Conservation (phyloP, 352 stramenopile genomes). For the Pythium myriotylum region DNA sequence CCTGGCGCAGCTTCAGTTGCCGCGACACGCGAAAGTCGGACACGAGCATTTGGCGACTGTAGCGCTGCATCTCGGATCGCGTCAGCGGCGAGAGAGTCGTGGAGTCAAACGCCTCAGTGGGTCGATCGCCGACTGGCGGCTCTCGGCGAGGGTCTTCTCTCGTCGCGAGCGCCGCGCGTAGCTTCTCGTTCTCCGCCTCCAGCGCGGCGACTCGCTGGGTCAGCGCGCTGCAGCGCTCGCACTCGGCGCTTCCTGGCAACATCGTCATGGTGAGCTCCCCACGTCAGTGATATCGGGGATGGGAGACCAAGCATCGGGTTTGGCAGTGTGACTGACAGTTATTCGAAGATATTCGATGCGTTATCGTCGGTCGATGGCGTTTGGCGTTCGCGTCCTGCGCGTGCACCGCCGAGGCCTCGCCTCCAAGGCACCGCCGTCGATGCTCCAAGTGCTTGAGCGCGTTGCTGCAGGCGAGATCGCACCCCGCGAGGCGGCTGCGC, state of each 20-base stretch:
- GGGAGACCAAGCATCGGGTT: conserved; percentile 12
- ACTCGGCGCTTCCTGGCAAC: conserved; percentile 7
- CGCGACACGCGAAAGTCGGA: conserved; percentile 87
- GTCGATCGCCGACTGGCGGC: background rate
- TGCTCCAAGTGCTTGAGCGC: conserved; percentile 52
- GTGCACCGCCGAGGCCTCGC: no score
- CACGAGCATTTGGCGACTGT: conserved; percentile 95
- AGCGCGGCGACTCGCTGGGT: conserved; percentile 30
- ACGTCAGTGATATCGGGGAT: background rate
- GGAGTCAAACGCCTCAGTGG: background rate
- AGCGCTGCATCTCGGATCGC: conserved; percentile 74
- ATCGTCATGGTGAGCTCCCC: conserved; percentile 12
- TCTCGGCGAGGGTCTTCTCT: background rate
- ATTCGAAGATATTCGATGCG: no score
- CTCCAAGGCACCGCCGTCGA: conserved; percentile 20
- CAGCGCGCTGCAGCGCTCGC: conserved; percentile 33
- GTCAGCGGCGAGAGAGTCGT: conserved; percentile 45
- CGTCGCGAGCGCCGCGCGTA: conserved; percentile 15
- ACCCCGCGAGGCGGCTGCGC: conserved; percentile 27
- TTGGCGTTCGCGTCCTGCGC: no score
- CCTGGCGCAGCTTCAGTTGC: conserved; percentile 83
- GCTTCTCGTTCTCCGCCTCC: conserved; percentile 30
- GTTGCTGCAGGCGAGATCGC: conserved; percentile 58
- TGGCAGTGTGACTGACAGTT: background rate
- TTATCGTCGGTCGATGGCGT: no score